A percentile compares a stretch with the other conserved stretches of the same genome.
These are phyloP conservation scores for Brassica incana DNA, from an alignment of 345 rosid species.

Conservation along the genomic window DNA sequence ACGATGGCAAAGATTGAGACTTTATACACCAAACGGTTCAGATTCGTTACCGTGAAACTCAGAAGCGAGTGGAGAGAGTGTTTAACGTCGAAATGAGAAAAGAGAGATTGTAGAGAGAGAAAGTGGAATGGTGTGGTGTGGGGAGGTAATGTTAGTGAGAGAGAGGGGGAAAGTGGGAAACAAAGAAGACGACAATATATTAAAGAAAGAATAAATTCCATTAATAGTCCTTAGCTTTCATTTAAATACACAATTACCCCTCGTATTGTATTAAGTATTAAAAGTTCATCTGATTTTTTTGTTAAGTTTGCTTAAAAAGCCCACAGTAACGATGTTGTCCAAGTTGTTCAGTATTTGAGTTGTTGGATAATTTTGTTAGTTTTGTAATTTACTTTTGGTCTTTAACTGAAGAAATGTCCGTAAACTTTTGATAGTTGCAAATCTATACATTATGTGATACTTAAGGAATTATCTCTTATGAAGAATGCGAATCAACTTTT, in stretches of 20 bases:
- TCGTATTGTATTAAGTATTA: not conserved
- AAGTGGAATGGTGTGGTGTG: not conserved
- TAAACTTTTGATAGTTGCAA: not conserved
- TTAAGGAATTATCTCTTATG: not conserved
- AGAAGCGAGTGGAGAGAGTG: constrained; percentile 4
- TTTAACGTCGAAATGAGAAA: not conserved
- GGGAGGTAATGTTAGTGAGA: not conserved
- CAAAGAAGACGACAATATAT: constrained; percentile 22
- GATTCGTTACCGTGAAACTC: constrained; percentile 1
- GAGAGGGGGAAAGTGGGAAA: not conserved
- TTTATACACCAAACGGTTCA: not conserved
- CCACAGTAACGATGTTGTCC: not conserved
- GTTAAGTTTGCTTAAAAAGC: not conserved
- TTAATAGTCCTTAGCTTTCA: not conserved
- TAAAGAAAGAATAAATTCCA: not conserved
- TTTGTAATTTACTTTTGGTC: not conserved
- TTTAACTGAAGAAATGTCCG: not conserved
- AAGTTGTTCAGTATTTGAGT: too few relatives aligned
- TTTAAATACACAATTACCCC: not conserved
- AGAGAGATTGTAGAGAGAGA: constrained; percentile 11
- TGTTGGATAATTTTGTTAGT: too few relatives aligned
- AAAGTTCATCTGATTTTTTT: not conserved
- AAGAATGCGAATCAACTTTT: not conserved
- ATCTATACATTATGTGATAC: not conserved
- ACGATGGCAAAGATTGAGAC: not conserved